Evolutionary conservation across 345 rosid species (phyloP).

Genomic region (Lenwebbia sp.): DNA sequence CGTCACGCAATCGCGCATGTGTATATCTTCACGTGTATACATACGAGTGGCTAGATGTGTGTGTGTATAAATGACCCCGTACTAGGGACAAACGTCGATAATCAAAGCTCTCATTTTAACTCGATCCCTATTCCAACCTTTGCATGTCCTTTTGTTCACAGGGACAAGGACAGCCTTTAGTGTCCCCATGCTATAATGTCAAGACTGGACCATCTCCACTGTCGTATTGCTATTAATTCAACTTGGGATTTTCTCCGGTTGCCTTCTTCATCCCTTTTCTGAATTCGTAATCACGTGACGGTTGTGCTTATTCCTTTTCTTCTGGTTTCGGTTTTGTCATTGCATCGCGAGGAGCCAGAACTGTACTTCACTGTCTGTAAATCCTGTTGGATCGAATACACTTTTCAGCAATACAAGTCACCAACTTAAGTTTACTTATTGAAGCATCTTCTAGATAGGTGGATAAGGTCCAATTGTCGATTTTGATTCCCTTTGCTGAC

Average conservation of each 20-base stretch:
- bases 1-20: background rate
- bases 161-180: background rate
- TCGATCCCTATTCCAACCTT: background rate
- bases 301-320: background rate
- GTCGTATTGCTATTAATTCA: background rate
- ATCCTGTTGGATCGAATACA: background rate
- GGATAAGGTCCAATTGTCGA: background rate
- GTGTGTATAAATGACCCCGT: background rate
- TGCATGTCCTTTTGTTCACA: background rate
- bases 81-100: background rate
- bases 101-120: background rate
- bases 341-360: background rate
- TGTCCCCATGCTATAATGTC: background rate
- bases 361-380: background rate
- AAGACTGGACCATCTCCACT: background rate
- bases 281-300: background rate
- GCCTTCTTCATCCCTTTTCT: background rate
- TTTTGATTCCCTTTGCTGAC: background rate
- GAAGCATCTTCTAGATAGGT: background rate
- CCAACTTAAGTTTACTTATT: background rate
- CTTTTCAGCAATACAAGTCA: background rate
- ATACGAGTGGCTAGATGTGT: background rate
- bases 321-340: background rate
- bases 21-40: background rate
- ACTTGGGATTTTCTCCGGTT: background rate